These are phyloP conservation scores for Arxiozyma slooffiae DNA, from an alignment of 1,139 yeast genomes.

Conservation along the genomic window DNA sequence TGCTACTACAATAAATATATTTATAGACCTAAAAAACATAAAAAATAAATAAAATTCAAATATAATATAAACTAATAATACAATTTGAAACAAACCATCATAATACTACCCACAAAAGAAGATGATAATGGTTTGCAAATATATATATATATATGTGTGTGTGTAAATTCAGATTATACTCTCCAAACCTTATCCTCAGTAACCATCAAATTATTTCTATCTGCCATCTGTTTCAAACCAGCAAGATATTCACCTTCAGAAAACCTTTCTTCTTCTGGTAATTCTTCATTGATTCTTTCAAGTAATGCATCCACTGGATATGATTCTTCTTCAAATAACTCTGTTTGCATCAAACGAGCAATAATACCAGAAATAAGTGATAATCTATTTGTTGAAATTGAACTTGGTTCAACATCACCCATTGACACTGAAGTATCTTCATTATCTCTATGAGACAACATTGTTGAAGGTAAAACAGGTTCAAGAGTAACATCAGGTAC, in stretches of 20 bases:
- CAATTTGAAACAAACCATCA: background rate
- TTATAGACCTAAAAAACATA: background rate
- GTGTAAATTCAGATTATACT: constrained; percentile 25
- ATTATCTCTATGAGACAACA: background rate
- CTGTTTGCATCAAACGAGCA: constrained; percentile 40
- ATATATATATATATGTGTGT: background rate
- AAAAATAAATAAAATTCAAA: too few relatives aligned
- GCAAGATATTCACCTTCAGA: constrained; percentile 42
- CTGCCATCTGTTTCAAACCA: constrained; percentile 45
- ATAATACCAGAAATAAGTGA: constrained; percentile 38
- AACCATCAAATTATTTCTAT: constrained; percentile 48
- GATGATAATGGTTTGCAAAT: background rate
- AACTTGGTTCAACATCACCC: constrained; percentile 28
- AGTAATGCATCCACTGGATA: constrained; percentile 40
- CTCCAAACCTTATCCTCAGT: constrained; percentile 57
- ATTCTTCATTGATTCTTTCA: constrained; percentile 40
- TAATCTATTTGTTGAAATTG: constrained; percentile 44
- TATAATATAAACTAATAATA: background rate
- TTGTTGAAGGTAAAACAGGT: constrained; percentile 22
- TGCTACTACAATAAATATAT: background rate
- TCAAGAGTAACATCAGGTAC: constrained; percentile 24
- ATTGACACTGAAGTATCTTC: constrained; percentile 10
- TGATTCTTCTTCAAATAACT: constrained; percentile 39
- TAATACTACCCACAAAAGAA: background rate
- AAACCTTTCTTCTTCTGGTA: constrained; percentile 56